Evolutionary conservation across 192 early-diverging fungal genomes (phyloP).

Genomic region (Mortierella antarctica): DNA sequence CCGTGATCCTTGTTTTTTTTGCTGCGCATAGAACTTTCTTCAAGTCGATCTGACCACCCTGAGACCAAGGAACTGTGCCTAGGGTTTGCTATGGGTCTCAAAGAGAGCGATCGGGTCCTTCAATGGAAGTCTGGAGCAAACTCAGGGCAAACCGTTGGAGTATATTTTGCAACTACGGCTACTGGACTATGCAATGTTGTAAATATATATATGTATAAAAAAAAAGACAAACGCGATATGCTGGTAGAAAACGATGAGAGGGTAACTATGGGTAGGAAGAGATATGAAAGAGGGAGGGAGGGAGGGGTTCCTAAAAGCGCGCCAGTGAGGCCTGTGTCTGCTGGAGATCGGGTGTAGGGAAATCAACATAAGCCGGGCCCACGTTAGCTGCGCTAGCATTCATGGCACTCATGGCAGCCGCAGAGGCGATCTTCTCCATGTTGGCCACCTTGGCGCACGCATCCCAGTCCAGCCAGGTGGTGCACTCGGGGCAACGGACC

Average conservation of each 20-base stretch:
- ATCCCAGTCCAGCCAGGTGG: conserved; percentile 56
- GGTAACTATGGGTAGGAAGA: not conserved
- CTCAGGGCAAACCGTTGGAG: no score
- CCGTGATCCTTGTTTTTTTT: no score
- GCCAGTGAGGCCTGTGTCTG: not conserved
- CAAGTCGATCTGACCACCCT: no score
- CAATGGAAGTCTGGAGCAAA: no score
- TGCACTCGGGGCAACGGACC: conserved; percentile 51
- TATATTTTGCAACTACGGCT: no score
- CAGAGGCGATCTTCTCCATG: conserved; percentile 25
- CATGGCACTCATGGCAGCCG: not conserved
- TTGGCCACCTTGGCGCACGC: conserved; percentile 32
- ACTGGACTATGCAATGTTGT: no score
- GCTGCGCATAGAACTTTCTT: no score
- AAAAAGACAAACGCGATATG: not conserved
- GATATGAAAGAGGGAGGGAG: not conserved
- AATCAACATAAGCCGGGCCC: conserved; percentile 4
- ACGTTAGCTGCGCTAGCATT: not conserved
- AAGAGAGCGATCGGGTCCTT: no score
- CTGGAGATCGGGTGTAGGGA: not conserved
- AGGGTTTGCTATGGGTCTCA: no score
- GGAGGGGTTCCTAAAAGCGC: conserved; percentile 5
- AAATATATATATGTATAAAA: no score
- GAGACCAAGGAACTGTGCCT: no score
- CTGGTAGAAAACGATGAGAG: not conserved